Percentiles rank a stretch among this genome's conserved stretches.
Evolutionary conservation across 1,139 yeast species (phyloP).

Genomic region (Protomyces lactucae-debilis): DNA sequence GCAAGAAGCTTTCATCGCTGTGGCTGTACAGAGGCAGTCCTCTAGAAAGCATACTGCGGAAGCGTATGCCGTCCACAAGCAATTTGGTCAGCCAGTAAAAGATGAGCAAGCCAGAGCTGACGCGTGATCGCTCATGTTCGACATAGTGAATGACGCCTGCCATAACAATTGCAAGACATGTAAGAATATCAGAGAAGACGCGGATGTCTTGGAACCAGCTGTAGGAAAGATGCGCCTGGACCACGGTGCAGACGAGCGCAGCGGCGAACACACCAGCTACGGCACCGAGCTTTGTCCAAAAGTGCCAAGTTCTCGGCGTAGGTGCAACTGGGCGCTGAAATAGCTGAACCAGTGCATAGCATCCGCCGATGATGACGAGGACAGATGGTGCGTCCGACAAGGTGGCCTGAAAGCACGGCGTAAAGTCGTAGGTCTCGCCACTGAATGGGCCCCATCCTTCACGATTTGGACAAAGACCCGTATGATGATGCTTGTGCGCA

Average conservation of each 20-base stretch:
- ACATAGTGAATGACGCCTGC: constrained; percentile 59
- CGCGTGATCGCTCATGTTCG: constrained; percentile 61
- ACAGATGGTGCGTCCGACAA: constrained; percentile 51
- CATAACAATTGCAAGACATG: constrained; percentile 47
- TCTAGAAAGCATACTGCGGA: constrained; percentile 31
- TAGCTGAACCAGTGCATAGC: constrained; percentile 42
- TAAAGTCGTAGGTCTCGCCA: constrained; percentile 55
- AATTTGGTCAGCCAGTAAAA: constrained; percentile 69
- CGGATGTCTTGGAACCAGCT: constrained; percentile 44
- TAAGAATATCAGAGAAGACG: constrained; percentile 44
- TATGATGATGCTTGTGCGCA: constrained; percentile 8
- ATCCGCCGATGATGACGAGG: constrained; percentile 54
- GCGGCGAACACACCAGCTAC: constrained; percentile 11
- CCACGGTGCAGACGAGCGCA: constrained; percentile 18
- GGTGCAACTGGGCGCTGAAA: constrained; percentile 34
- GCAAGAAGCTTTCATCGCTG: constrained; percentile 27
- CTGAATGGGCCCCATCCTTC: constrained; percentile 79
- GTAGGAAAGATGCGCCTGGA: constrained; percentile 33
- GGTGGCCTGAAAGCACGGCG: constrained; percentile 78
- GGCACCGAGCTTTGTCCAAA: constrained; percentile 32
- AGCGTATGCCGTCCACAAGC: constrained; percentile 37
- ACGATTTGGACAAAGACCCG: constrained; percentile 42
- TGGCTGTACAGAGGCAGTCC: constrained; percentile 29
- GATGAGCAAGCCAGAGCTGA: constrained; percentile 66
- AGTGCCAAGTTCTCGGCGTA: constrained; percentile 32